Evolutionary conservation across 2,329 filamentous ascomycete species (phyloP).

Genomic region (Tympanopsis confertula): DNA sequence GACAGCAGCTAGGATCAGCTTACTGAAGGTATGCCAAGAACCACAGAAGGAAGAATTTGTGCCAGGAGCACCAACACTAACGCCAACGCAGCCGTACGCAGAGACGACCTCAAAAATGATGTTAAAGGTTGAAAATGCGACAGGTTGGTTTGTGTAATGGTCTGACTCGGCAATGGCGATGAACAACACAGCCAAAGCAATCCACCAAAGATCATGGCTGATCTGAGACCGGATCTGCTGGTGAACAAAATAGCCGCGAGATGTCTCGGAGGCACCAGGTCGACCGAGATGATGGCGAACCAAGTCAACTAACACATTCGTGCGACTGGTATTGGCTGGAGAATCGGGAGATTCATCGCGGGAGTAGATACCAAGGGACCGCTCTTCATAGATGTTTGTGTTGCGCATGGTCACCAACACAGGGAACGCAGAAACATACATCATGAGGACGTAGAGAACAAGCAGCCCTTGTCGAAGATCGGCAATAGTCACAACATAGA

Average conservation of each 20-base stretch:
- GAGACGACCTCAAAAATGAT: slow-evolving; percentile 29
- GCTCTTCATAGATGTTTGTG: slow-evolving; percentile 63
- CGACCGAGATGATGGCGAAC: not conserved
- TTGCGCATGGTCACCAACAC: slow-evolving; percentile 53
- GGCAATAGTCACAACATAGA: slow-evolving; percentile 52
- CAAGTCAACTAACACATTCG: not conserved
- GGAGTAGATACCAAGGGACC: slow-evolving; percentile 48
- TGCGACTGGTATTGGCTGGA: slow-evolving; percentile 8
- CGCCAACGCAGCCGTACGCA: slow-evolving; percentile 35
- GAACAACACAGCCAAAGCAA: slow-evolving; percentile 34
- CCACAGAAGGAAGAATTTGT: slow-evolving; percentile 28
- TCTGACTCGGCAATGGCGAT: slow-evolving; percentile 35
- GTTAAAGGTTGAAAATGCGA: slow-evolving; percentile 32
- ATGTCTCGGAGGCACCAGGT: not conserved
- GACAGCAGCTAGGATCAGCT: slow-evolving; percentile 7
- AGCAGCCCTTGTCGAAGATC: slow-evolving; percentile 36
- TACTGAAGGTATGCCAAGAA: slow-evolving; percentile 1
- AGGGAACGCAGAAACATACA: slow-evolving; percentile 55
- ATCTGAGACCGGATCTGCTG: slow-evolving; percentile 36
- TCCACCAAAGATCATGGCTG: slow-evolving; percentile 42
- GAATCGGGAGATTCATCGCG: slow-evolving; percentile 11
- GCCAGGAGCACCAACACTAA: slow-evolving; percentile 30
- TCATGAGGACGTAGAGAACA: slow-evolving; percentile 50
- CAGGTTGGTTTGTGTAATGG: slow-evolving; percentile 26
- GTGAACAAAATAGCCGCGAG: slow-evolving; percentile 1